A percentile compares a stretch with the other conserved stretches of the same genome.
These are phyloP conservation scores for Hymenoscyphus infarciens DNA, from an alignment of 2,329 filamentous ascomycete species.

Conservation along the genomic window DNA sequence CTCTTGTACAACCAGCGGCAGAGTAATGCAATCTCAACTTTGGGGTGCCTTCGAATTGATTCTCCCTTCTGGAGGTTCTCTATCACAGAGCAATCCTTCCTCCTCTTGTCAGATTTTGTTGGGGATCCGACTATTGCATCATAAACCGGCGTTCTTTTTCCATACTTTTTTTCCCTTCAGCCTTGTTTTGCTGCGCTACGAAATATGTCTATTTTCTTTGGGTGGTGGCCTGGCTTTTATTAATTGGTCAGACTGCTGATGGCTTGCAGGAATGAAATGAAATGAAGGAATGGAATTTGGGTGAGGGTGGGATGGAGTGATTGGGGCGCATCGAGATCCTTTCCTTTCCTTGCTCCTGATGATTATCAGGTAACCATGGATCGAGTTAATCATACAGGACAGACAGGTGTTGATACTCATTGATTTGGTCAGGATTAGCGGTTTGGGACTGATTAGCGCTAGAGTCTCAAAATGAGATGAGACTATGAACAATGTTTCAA, in stretches of 20 bases:
- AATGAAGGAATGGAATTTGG: too few relatives aligned
- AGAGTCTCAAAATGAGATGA: too few relatives aligned
- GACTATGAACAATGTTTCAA: too few relatives aligned
- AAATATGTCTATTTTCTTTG: background rate
- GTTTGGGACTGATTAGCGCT: too few relatives aligned
- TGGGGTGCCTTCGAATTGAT: background rate
- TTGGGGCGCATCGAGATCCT: too few relatives aligned
- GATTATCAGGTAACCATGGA: too few relatives aligned
- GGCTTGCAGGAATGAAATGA: too few relatives aligned
- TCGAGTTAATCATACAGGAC: too few relatives aligned
- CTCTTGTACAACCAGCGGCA: background rate
- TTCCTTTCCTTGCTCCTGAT: too few relatives aligned
- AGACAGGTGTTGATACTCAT: too few relatives aligned
- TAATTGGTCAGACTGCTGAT: background rate
- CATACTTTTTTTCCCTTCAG: background rate
- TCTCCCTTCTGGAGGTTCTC: background rate
- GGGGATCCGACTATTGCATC: background rate
- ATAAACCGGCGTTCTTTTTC: background rate
- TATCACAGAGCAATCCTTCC: background rate
- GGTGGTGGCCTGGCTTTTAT: background rate
- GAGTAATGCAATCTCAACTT: constrained; percentile 8
- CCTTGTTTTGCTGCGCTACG: background rate
- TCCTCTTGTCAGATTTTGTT: constrained; percentile 1
- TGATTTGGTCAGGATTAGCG: too few relatives aligned
- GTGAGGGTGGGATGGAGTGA: too few relatives aligned